Conservation (phyloP, 208 protist species). For the Herpetomonas muscarum region DNA sequence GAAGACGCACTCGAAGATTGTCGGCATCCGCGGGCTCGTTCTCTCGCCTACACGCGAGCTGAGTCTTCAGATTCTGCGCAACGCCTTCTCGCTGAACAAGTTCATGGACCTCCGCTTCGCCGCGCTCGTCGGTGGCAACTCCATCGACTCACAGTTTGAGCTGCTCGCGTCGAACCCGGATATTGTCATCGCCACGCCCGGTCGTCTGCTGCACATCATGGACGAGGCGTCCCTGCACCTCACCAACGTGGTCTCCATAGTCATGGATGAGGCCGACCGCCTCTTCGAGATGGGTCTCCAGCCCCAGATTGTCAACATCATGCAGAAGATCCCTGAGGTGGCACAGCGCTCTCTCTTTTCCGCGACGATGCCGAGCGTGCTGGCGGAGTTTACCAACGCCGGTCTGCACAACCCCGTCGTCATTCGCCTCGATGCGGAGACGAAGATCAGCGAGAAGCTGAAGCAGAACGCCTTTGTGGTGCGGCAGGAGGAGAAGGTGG, state of each 20-base stretch:
- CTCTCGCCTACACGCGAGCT: constrained; percentile 99
- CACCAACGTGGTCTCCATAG: constrained; percentile 89
- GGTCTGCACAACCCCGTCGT: constrained; percentile 96
- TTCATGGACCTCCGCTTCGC: constrained; percentile 91
- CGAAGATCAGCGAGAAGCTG: constrained; percentile 95
- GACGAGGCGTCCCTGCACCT: constrained; percentile 94
- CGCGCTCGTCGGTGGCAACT: constrained; percentile 96
- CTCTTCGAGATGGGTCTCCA: constrained; percentile 98
- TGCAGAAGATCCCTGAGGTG: constrained; percentile 90
- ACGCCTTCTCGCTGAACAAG: constrained; percentile 92
- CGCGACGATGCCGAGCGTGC: constrained; percentile 96
- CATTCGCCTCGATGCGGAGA: constrained; percentile 97
- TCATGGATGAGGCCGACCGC: constrained; percentile 99
- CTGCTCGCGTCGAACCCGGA: constrained; percentile 96
- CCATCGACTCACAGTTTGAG: constrained; percentile 97
- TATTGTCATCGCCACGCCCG: constrained; percentile 99
- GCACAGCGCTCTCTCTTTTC: constrained; percentile 97
- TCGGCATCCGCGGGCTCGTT: constrained; percentile 96
- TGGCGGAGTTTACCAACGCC: constrained; percentile 98
- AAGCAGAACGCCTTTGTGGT: constrained; percentile 92
- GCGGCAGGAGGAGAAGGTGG: constrained; percentile 94
- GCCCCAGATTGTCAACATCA: constrained; percentile 95
- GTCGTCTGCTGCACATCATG: constrained; percentile 97
- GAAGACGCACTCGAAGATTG: constrained; percentile 84
- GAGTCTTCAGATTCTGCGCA: constrained; percentile 96